Evolutionary conservation across 1,139 yeast species (phyloP).

Genomic region (Blastobotrys persicus): DNA sequence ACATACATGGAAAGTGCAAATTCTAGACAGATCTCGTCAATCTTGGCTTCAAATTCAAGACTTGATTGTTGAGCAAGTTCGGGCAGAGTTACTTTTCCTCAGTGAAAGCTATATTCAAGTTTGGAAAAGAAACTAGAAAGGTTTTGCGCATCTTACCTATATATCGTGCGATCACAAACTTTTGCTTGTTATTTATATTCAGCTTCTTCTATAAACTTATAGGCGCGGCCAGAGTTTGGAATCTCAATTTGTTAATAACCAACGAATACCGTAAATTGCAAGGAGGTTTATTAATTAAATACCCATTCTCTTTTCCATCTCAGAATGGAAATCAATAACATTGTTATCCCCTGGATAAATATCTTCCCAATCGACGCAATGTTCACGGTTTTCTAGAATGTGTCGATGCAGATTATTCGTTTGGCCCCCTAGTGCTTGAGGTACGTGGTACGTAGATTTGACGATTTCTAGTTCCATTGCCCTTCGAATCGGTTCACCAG

Average conservation of each 20-base stretch:
- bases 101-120: slow-evolving; percentile 64
- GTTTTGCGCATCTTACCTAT: too few species aligned
- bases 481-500: slow-evolving; percentile 90
- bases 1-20: slow-evolving; percentile 51
- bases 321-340: slow-evolving; percentile 59
- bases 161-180: too few species aligned
- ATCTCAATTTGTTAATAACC: not conserved
- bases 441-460: slow-evolving; percentile 74
- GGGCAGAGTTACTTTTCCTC: slow-evolving; percentile 59
- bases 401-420: slow-evolving; percentile 60
- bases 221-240: too few species aligned
- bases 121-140: slow-evolving; percentile 47
- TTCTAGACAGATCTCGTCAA: slow-evolving; percentile 43
- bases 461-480: slow-evolving; percentile 81
- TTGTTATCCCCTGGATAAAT: slow-evolving; percentile 48
- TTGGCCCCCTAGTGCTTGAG: slow-evolving; percentile 52
- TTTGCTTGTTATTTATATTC: too few species aligned
- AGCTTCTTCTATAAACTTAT: too few species aligned
- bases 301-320: slow-evolving; percentile 66
- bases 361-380: slow-evolving; percentile 89
- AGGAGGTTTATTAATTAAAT: slow-evolving; percentile 36
- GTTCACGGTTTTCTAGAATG: slow-evolving; percentile 72
- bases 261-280: not conserved
- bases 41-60: slow-evolving; percentile 63
- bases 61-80: slow-evolving; percentile 46